Evolutionary conservation across 2,329 filamentous ascomycete genomes (phyloP).

Genomic region (Pezicula neosporulosa): DNA sequence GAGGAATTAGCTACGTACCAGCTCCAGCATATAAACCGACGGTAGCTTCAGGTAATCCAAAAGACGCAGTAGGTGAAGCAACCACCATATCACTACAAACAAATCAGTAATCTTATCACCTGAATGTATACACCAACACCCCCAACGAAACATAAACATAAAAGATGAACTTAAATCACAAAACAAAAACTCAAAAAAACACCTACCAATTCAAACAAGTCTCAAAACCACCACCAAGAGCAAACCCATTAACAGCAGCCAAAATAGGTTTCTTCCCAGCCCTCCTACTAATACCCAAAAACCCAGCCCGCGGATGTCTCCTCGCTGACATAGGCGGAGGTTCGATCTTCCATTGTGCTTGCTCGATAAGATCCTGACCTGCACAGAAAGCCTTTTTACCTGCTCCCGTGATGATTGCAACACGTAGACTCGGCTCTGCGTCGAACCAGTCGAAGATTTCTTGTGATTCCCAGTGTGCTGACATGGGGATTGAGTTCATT

Average conservation of each 20-base stretch:
- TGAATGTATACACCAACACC: neutral
- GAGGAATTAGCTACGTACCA: no score
- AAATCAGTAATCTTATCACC: slow-evolving; percentile 40
- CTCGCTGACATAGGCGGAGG: slow-evolving; percentile 24
- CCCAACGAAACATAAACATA: neutral
- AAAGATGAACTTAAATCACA: neutral
- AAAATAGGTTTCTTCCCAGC: slow-evolving; percentile 71
- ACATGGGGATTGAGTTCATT: slow-evolving; percentile 42
- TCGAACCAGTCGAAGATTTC: slow-evolving; percentile 59
- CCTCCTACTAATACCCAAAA: slow-evolving; percentile 65
- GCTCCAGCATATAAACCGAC: slow-evolving; percentile 69
- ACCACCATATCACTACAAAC: slow-evolving; percentile 70
- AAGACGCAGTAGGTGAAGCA: slow-evolving; percentile 55
- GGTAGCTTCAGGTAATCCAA: slow-evolving; percentile 68
- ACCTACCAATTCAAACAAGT: slow-evolving; percentile 52
- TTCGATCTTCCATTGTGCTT: slow-evolving; percentile 42
- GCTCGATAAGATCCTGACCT: slow-evolving; percentile 62
- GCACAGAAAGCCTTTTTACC: slow-evolving; percentile 63
- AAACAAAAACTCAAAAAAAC: neutral
- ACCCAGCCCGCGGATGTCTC: slow-evolving; percentile 40
- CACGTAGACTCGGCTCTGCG: slow-evolving; percentile 52
- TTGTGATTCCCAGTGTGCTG: slow-evolving; percentile 35
- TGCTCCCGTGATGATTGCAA: slow-evolving; percentile 60
- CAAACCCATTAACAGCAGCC: slow-evolving; percentile 74
- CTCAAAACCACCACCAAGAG: slow-evolving; percentile 74